Evolutionary conservation across 169 alveolate genomes (phyloP).

Genomic region (Amoebophrya sp.): DNA sequence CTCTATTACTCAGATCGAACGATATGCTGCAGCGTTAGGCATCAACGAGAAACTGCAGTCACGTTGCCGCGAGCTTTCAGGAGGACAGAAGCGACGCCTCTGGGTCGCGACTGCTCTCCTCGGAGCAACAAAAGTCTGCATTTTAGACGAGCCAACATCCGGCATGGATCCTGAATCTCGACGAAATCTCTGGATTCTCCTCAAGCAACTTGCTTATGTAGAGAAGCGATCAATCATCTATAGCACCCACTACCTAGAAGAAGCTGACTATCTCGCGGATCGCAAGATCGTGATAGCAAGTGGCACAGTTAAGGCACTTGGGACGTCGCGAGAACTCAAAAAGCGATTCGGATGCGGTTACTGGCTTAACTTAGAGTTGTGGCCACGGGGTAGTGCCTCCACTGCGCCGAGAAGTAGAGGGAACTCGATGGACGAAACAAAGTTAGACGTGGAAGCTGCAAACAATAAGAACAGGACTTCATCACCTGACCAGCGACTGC

Average conservation of each 20-base stretch:
- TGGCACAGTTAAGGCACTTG: slow-evolving; percentile 16
- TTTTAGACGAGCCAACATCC: slow-evolving; percentile 78
- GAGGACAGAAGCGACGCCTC: slow-evolving; percentile 7
- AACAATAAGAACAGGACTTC: too few relatives aligned
- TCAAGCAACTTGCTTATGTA: not conserved
- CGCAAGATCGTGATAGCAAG: slow-evolving; percentile 63
- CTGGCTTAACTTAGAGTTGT: not conserved
- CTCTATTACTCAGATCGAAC: too few relatives aligned
- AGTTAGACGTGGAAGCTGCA: too few relatives aligned
- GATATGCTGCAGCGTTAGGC: not conserved
- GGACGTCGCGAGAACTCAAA: slow-evolving; percentile 15
- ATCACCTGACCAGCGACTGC: too few relatives aligned
- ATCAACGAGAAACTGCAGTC: not conserved
- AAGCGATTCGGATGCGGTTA: slow-evolving; percentile 53
- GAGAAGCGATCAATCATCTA: slow-evolving; percentile 52
- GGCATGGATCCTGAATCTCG: slow-evolving; percentile 78
- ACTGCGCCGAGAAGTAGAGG: too few relatives aligned
- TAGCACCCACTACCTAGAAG: slow-evolving; percentile 82
- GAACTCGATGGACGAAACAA: too few relatives aligned
- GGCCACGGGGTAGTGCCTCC: too few relatives aligned
- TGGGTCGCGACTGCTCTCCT: slow-evolving; percentile 1
- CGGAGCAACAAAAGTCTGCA: not conserved
- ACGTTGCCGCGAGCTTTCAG: not conserved
- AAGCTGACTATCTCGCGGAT: slow-evolving; percentile 77
- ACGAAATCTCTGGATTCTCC: slow-evolving; percentile 64